Evolutionary conservation across 805 yeast species (phyloP).

Genomic region (Ogataea nonfermentans): DNA sequence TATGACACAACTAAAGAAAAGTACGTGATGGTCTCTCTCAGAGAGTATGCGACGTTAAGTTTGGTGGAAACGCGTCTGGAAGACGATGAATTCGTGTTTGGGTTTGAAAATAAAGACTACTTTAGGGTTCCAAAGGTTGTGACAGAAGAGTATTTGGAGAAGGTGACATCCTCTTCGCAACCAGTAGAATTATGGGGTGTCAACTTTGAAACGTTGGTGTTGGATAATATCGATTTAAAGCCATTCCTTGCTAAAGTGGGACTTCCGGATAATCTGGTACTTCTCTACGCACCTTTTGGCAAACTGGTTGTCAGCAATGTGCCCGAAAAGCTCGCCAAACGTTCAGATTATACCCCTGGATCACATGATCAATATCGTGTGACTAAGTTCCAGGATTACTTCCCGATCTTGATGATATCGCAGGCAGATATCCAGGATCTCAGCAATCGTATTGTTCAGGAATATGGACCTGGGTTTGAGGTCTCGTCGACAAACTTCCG

Average conservation of each 20-base stretch:
- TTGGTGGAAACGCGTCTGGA: conserved; percentile 12
- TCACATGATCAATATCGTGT: conserved; percentile 16
- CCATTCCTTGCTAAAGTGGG: conserved; percentile 14
- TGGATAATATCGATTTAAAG: conserved; percentile 14
- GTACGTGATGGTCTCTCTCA: conserved; percentile 21
- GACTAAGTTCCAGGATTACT: conserved; percentile 30
- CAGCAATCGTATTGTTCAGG: conserved; percentile 8
- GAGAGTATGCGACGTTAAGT: conserved; percentile 22
- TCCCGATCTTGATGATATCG: conserved; percentile 25
- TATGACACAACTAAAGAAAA: conserved; percentile 11
- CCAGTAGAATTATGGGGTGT: conserved; percentile 28
- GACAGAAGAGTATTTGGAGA: conserved; percentile 9
- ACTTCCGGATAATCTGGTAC: conserved; percentile 13
- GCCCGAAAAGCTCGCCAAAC: conserved; percentile 15
- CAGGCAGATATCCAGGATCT: conserved; percentile 22
- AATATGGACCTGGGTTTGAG: conserved; percentile 2
- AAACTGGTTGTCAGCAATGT: conserved; percentile 26
- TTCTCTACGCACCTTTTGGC: conserved; percentile 25
- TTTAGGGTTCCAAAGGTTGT: conserved; percentile 20
- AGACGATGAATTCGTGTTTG: conserved; percentile 15
- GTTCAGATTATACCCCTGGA: conserved; percentile 7
- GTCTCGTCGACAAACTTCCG: conserved; percentile 20
- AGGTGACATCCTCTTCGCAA: conserved; percentile 1
- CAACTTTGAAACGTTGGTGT: conserved; percentile 19
- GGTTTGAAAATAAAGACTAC: conserved; percentile 7